phyloP scores from a whole-genome alignment of 306 rosid species.

The Cicer bijugum region DNA sequence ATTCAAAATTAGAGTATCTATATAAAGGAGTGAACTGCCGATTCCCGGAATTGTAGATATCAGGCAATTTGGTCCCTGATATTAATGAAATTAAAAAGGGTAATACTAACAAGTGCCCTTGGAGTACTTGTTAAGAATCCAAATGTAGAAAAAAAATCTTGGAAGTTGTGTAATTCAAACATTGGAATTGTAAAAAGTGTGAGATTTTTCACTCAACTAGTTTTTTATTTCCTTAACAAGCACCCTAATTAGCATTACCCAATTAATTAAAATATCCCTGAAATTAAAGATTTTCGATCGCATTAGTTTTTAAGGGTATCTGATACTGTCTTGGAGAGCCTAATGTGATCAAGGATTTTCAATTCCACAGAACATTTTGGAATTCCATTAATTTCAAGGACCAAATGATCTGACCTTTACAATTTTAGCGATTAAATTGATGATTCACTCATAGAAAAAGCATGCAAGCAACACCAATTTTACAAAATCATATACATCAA shows the following conservation, averaged over 20 bases:
- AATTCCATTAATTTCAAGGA: not conserved
- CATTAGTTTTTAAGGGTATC: not conserved
- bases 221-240: no score
- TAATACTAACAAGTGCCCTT: no score
- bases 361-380: not conserved
- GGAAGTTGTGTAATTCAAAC: no score
- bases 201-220: no score
- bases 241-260: no score
- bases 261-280: not conserved
- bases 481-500: conserved; percentile 25
- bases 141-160: no score
- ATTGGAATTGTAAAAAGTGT: no score
- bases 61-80: not conserved
- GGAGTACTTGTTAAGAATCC: no score
- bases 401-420: not conserved
- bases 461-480: not conserved
- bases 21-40: not conserved
- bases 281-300: not conserved
- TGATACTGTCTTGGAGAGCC: not conserved
- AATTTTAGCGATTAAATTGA: not conserved
- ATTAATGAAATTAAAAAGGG: not conserved
- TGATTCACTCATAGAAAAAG: not conserved
- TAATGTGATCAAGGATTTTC: not conserved
- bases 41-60: not conserved
- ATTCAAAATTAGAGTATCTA: conserved; percentile 5